Evolutionary conservation across 2,329 filamentous ascomycete genomes (phyloP), one percentile per base, ranked within the genome.

Genomic region (Lasiodiplodia gonubiensis): DNA sequence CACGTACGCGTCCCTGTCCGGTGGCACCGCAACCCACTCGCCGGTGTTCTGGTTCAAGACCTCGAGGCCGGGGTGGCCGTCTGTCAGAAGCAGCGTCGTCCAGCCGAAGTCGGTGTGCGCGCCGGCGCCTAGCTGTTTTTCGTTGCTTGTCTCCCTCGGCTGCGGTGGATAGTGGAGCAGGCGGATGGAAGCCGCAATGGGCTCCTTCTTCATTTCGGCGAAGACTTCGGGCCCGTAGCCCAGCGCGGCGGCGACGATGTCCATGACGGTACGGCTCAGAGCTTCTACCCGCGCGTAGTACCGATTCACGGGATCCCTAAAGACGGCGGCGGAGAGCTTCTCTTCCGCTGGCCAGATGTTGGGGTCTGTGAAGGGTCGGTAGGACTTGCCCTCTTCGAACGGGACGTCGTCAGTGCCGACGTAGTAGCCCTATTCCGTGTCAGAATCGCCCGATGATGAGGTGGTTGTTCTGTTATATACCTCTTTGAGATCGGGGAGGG

Each of bases 41-140:
- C 78, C 75, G 11, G 80, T 81, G 18, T 76, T 74, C 68, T 86
- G 80, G 64, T 83, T 80, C 16, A 69, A 39, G 3, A 88, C 84
- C 70, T 88, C 80, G 2, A 88, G 79, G 0, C 85, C 86, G 35
- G 82, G 80, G 16, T 82, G 54, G 2, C 77, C 76, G 68, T 85
- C 84, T 71, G 87, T 85, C 3, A 87, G 78, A 12, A 88, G 80
- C 35, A 88, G 77, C 0, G 86, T 88, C 53, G 88, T 81, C 55
- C 82, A 82, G n/a, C 85, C 84, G 69, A 86, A 88, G 71, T 86
- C 86, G 0, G 84, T 86, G 70, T 86, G 86, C 3, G 83, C 84
- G 0, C 85, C 84, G 2, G 75, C 81, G 11, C 72, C 70, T 6
- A 70, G 49, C 54, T 69, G 69, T 3, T 63, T 48, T 53, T 48